These are phyloP conservation scores for Pythium phragmitis DNA, from an alignment of 352 stramenopile species.

Conservation along the genomic window DNA sequence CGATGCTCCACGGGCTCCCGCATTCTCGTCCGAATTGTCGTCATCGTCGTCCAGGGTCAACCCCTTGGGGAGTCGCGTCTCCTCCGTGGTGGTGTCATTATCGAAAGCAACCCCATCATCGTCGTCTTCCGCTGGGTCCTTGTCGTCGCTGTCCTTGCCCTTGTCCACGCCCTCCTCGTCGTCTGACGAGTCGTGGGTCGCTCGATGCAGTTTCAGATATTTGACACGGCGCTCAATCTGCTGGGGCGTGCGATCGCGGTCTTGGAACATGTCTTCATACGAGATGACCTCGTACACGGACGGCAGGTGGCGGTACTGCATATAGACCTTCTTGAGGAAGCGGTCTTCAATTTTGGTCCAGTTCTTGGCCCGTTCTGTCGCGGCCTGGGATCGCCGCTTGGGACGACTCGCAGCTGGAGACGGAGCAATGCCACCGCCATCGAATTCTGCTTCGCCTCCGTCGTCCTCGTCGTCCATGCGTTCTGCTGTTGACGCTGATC, in stretches of 20 bases:
- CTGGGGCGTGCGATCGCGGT: conserved; percentile 75
- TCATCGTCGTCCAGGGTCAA: conserved; percentile 19
- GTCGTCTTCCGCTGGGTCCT: conserved; percentile 20
- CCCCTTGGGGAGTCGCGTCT: conserved; percentile 18
- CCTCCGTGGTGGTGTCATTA: conserved; percentile 11
- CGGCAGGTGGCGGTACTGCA: conserved; percentile 76
- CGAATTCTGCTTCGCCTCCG: conserved; percentile 31
- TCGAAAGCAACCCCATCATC: conserved; percentile 7
- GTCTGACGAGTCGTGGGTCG: conserved; percentile 68
- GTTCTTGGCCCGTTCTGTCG: conserved; percentile 62
- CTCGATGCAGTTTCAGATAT: conserved; percentile 74
- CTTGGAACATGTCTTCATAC: conserved; percentile 90
- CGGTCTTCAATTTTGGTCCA: conserved; percentile 85
- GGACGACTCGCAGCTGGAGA: conserved; percentile 26
- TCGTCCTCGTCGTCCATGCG: conserved; percentile 7
- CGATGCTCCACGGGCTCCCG: not conserved
- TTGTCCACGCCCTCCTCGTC: conserved; percentile 34
- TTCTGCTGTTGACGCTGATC: not conserved
- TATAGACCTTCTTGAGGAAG: conserved; percentile 76
- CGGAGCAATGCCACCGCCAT: conserved; percentile 13
- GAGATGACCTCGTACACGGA: conserved; percentile 87
- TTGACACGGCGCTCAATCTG: conserved; percentile 87
- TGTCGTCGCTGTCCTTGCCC: conserved; percentile 12
- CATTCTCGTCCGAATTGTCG: conserved; percentile 13
- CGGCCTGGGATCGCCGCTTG: conserved; percentile 28